phyloP scores from a whole-genome alignment of 2,329 filamentous ascomycete genomes.

The Colletotrichum sojae region DNA sequence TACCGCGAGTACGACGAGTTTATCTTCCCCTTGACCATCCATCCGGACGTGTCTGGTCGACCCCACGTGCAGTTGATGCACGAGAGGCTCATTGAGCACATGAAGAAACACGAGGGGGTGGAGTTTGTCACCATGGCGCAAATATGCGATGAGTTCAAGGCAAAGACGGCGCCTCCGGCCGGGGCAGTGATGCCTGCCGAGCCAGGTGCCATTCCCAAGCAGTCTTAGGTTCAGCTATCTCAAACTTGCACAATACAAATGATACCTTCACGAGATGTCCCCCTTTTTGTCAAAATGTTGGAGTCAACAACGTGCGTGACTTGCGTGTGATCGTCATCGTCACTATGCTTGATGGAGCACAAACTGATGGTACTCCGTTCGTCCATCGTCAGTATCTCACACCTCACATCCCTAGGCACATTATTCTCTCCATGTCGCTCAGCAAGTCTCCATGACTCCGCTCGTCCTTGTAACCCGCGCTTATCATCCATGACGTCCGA shows the following conservation, averaged over 20 bases:
- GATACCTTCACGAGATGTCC: neutral
- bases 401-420: neutral
- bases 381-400: neutral
- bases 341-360: too few species aligned
- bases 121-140: slow-evolving; percentile 80
- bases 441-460: neutral
- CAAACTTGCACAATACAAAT: neutral
- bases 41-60: slow-evolving; percentile 80
- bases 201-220: slow-evolving; percentile 65
- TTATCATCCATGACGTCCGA: slow-evolving; percentile 12
- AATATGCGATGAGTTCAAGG: slow-evolving; percentile 82
- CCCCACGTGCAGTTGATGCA: slow-evolving; percentile 83
- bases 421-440: neutral
- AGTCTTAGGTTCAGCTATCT: slow-evolving; percentile 40
- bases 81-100: slow-evolving; percentile 78
- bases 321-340: too few species aligned
- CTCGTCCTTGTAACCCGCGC: neutral
- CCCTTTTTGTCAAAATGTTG: too few species aligned
- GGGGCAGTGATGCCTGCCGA: slow-evolving; percentile 74
- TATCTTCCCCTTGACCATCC: slow-evolving; percentile 83
- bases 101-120: slow-evolving; percentile 73
- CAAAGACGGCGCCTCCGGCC: slow-evolving; percentile 68
- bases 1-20: slow-evolving; percentile 84
- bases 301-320: too few species aligned
- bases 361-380: too few species aligned